Conservation (phyloP, 2,329 filamentous ascomycete species). For the Penicillium sp. region DNA sequence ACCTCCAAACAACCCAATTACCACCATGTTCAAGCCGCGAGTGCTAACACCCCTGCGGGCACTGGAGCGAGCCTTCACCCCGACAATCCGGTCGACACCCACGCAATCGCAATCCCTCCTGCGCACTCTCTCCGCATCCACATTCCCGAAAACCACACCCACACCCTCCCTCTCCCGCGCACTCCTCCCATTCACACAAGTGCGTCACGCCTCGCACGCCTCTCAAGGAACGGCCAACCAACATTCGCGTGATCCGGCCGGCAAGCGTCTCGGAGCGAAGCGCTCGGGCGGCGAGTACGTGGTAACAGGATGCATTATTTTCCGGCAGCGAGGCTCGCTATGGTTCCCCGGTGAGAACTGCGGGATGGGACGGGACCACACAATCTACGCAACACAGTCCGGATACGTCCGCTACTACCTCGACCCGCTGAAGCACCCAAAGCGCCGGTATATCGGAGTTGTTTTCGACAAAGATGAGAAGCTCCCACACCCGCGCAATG, state of each 20-base stretch:
- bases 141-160: conserved; percentile 26
- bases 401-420: conserved; percentile 98
- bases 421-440: conserved; percentile 77
- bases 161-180: conserved; percentile 30
- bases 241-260: conserved; percentile 65
- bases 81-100: conserved; percentile 30
- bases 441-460: conserved; percentile 91
- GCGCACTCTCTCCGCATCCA: conserved; percentile 29
- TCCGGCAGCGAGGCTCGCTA: conserved; percentile 88
- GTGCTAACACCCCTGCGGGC: conserved; percentile 39
- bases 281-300: conserved; percentile 91
- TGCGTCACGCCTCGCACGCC: conserved; percentile 63
- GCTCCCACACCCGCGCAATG: conserved; percentile 73
- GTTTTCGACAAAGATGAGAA: conserved; percentile 78
- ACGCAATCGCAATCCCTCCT: conserved; percentile 30
- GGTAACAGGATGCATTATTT: conserved; percentile 95
- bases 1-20: conserved; percentile 14
- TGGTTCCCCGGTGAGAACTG: conserved; percentile 97
- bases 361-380: conserved; percentile 93
- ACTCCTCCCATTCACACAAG: conserved; percentile 44
- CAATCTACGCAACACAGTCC: conserved; percentile 78
- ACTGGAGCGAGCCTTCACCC: conserved; percentile 37
- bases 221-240: conserved; percentile 65
- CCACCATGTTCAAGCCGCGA: conserved; percentile 46
- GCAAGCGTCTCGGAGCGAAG: conserved; percentile 92